A percentile compares a stretch with the other conserved stretches of the same genome.
These are phyloP conservation scores for Lipomyces yamanashiensis DNA, from an alignment of 805 yeast species.

Conservation along the genomic window DNA sequence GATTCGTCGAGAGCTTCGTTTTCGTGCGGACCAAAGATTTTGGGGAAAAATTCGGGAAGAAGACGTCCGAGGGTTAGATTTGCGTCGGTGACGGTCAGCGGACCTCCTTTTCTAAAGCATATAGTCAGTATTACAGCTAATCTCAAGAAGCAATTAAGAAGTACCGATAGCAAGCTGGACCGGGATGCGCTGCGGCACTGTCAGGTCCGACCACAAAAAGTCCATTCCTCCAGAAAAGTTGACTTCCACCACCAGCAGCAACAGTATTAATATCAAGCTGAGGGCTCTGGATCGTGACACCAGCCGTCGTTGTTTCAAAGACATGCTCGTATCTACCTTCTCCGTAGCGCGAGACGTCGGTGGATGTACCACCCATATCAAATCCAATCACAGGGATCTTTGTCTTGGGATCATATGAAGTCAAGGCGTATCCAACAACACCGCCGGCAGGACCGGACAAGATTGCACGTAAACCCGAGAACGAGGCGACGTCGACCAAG, in stretches of 20 bases:
- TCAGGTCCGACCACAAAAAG: constrained; percentile 84
- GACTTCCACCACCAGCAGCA: constrained; percentile 86
- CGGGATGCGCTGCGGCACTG: constrained; percentile 86
- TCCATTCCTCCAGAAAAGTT: constrained; percentile 69
- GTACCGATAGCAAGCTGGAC: constrained; percentile 73
- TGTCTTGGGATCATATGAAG: constrained; percentile 66
- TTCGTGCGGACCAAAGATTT: constrained; percentile 81
- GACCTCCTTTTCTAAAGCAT: constrained; percentile 68
- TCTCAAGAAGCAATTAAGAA: not conserved
- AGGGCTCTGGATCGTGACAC: constrained; percentile 81
- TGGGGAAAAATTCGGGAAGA: constrained; percentile 75
- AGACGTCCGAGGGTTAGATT: constrained; percentile 73
- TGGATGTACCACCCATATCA: constrained; percentile 92
- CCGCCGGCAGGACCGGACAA: constrained; percentile 98
- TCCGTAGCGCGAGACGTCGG: constrained; percentile 78
- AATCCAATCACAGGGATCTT: constrained; percentile 73
- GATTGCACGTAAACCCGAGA: constrained; percentile 87
- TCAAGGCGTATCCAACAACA: constrained; percentile 87
- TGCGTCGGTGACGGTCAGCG: constrained; percentile 84
- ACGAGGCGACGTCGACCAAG: constrained; percentile 76
- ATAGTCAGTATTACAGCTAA: not conserved
- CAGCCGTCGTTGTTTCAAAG: constrained; percentile 83
- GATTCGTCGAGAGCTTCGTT: constrained; percentile 68
- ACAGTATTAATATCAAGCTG: constrained; percentile 81
- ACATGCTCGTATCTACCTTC: constrained; percentile 74